Base-by-base conservation (phyloP, 345 rosid genomes). In the Reutealis trisperma region DNA sequence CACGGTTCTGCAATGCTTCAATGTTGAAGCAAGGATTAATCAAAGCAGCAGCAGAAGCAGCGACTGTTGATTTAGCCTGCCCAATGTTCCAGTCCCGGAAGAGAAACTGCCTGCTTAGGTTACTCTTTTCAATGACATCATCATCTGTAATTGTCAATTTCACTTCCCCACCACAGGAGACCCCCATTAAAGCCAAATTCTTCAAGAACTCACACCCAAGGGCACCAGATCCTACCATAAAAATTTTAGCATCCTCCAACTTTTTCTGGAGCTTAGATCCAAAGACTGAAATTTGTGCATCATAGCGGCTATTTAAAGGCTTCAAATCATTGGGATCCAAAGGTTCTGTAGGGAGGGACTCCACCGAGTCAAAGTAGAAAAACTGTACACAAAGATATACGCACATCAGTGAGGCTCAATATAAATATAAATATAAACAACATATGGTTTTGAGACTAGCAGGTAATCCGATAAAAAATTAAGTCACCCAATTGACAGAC, bases 21-120 rank as follows among this genome's bases (percentile, higher is more conserved):
- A 96, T 83, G 30, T 88, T 89, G 55, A 96, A 85, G 54, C 34
- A 15, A 45, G 97, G 89, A 80, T 96, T 96, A 77, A 96, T 92
- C 51, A 86, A 80, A 32, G 86, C 81, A 63, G 97, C 98, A 76
- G 95, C 97, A 74, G 98, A 84, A 72, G 98, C 97, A 71, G 98
- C 99, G 70, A 96, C 97, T 6, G 98, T 96, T 71, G 99, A 96
- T 83, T 96, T 96, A 6, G 99, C 97, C 87, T 93, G 99, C 55
- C 99, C 97, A 78, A 96, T 96, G 78, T 96, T 93, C 99, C 99
- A 96, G 78, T 96, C 99, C 55, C 99, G 95, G 76, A 96, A 96
- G 41, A 96, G 94, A 79, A 96, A 96, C 81, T 96, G 99, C 85
- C 99, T 90, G 79, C 97, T 93, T 47, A 96, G 97, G 82, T 96